Evolutionary conservation across 495 filamentous ascomycete species (phyloP).

Genomic region (Hypoxylon fragiforme): DNA sequence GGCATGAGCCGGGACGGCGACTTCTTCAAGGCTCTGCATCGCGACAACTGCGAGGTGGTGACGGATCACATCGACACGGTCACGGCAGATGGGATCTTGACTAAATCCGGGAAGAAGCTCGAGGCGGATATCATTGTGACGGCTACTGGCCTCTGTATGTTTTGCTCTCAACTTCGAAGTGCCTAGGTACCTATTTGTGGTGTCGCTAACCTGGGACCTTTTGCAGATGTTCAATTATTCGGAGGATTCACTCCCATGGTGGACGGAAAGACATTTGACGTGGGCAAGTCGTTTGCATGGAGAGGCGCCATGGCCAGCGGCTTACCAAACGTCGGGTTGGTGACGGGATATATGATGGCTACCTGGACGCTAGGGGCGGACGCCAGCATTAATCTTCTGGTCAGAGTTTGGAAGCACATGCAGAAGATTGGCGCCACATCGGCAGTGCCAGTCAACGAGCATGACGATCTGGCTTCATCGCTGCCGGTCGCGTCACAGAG

Average conservation of each 20-base stretch:
- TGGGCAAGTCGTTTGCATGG: constrained; percentile 54
- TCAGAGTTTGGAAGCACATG: constrained; percentile 47
- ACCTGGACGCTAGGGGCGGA: constrained; percentile 59
- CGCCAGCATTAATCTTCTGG: constrained; percentile 34
- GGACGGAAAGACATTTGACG: constrained; percentile 56
- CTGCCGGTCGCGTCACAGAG: constrained; percentile 33
- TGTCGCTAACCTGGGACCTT: background rate
- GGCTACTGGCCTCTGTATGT: constrained; percentile 64
- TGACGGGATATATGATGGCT: constrained; percentile 52
- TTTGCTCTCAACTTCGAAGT: background rate
- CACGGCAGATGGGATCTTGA: constrained; percentile 58
- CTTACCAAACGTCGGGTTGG: constrained; percentile 41
- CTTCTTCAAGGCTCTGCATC: constrained; percentile 65
- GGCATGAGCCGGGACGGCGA: constrained; percentile 72
- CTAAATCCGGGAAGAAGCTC: constrained; percentile 58
- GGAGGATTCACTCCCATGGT: constrained; percentile 55
- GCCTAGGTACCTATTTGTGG: background rate
- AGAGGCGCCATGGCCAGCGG: constrained; percentile 51
- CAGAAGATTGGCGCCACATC: constrained; percentile 37
- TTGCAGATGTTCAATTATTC: constrained; percentile 54
- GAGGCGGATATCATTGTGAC: constrained; percentile 75
- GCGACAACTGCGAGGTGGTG: constrained; percentile 62
- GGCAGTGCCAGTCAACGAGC: constrained; percentile 33
- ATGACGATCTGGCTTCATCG: constrained; percentile 12
- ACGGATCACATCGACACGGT: constrained; percentile 70